Evolutionary conservation across 2,329 filamentous ascomycete genomes (phyloP), one percentile per base, ranked within the genome.

Genomic region (Neonectria faginata): DNA sequence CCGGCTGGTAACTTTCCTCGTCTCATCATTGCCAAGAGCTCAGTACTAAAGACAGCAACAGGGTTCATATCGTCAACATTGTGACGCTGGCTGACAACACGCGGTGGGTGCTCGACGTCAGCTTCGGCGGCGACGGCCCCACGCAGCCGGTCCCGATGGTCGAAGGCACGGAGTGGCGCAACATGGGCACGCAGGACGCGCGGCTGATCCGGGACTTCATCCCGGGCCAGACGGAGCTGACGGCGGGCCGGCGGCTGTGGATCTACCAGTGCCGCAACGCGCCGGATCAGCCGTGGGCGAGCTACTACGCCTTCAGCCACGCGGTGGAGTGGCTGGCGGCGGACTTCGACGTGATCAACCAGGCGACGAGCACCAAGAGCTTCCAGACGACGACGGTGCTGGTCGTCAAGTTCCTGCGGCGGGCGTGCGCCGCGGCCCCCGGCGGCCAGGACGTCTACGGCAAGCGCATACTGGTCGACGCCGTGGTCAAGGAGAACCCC

Each of bases 281-380:
- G 0, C 78, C 83, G 0, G 79, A 77, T 51, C 79, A 81, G 2
- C 25, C 67, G 1, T 94, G 90, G 87, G 80, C 83, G 22, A 80
- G 85, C 1, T 85, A 83, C 52, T 92, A 92, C 75, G 86, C 84
- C 65, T 94, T 93, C 75, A 84, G 85, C 2, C 87, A 91, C 65
- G 67, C 69, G 6, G 80, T 84, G 16, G 89, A 92, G 75, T 92
- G 91, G 75, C 74, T 87, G 36, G 84, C 83, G 4, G 76, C 80
- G 47, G 90, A 92, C 76, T 92, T 88, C 70, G 83, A 82, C 39
- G 79, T 89, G 6, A 82, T 90, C 80, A 91, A 87, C 75, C 86
- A 81, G 69, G 85, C 74, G 51, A 87, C 85, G 1, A 87, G 85
- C 67, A 82, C 81, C 48, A 80, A 78, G 31, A 85, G 81, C 60